These are phyloP conservation scores for Plasmodium vivax DNA, from an alignment of 169 alveolate species.

Conservation along the genomic window DNA sequence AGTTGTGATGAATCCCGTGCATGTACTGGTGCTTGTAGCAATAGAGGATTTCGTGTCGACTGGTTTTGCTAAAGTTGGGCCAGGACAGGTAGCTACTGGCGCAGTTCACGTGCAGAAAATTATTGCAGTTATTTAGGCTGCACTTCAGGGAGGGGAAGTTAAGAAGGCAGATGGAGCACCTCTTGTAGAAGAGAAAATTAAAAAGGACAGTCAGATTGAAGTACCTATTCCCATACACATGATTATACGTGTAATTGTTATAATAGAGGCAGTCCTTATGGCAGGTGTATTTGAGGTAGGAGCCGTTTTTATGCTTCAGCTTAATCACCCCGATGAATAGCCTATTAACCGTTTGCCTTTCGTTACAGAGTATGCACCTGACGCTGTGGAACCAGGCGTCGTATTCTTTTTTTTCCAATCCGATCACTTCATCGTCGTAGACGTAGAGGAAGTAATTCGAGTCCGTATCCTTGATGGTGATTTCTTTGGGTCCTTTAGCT, in stretches of 20 bases:
- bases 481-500: constrained; percentile 8
- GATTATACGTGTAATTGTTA: constrained; percentile 40
- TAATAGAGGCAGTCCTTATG: constrained; percentile 53
- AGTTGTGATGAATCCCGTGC: constrained; percentile 63
- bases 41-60: constrained; percentile 56
- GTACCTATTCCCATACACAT: constrained; percentile 65
- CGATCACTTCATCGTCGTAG: constrained; percentile 62
- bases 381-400: constrained; percentile 16
- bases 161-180: constrained; percentile 27
- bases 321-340: constrained; percentile 40
- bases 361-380: constrained; percentile 61
- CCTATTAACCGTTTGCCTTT: constrained; percentile 35
- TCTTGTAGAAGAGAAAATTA: constrained; percentile 37
- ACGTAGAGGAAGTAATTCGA: constrained; percentile 5
- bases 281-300: constrained; percentile 48
- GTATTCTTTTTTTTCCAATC: constrained; percentile 43
- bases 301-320: constrained; percentile 39
- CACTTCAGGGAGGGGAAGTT: constrained; percentile 68
- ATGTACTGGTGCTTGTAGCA: constrained; percentile 66
- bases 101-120: constrained; percentile 45
- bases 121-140: constrained; percentile 36
- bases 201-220: constrained; percentile 44
- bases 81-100: constrained; percentile 45
- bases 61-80: constrained; percentile 56
- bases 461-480: constrained; percentile 2